Conservation (phyloP, 2,329 filamentous ascomycete species). For the Fusarium sp. region DNA sequence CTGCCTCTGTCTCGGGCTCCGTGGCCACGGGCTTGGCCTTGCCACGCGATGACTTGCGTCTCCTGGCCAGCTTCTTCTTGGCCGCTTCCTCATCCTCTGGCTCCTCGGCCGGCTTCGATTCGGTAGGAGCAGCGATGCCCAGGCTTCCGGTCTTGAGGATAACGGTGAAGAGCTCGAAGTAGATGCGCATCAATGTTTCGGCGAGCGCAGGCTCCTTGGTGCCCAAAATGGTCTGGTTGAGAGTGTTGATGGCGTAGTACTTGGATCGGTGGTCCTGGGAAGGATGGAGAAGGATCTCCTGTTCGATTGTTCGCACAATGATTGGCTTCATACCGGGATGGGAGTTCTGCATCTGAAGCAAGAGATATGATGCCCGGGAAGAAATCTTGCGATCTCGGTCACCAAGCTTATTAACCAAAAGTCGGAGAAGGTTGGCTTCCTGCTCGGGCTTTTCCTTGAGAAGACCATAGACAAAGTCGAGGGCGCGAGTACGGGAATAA, state of each 20-base stretch:
- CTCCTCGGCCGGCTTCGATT: constrained; percentile 55
- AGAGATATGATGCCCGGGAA: constrained; percentile 89
- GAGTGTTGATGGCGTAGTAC: constrained; percentile 95
- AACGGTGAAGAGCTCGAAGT: constrained; percentile 89
- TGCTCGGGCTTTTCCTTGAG: constrained; percentile 97
- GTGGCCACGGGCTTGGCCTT: constrained; percentile 42
- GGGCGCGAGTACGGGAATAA: constrained; percentile 86
- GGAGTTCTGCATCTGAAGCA: constrained; percentile 89
- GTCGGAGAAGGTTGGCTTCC: constrained; percentile 89
- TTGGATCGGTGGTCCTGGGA: constrained; percentile 89
- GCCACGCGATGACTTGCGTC: constrained; percentile 41
- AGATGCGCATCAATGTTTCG: constrained; percentile 85
- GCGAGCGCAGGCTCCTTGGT: constrained; percentile 85
- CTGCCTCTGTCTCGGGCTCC: constrained; percentile 73
- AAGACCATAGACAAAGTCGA: constrained; percentile 92
- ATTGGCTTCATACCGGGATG: constrained; percentile 95
- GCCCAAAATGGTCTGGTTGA: constrained; percentile 96
- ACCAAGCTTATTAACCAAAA: constrained; percentile 96
- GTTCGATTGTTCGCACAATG: constrained; percentile 86
- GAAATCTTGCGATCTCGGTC: constrained; percentile 96
- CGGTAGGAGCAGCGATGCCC: constrained; percentile 57
- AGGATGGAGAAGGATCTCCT: constrained; percentile 87
- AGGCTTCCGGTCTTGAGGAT: constrained; percentile 74
- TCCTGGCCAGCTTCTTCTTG: constrained; percentile 23
- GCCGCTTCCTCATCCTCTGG: constrained; percentile 31